Evolutionary conservation across 2,329 filamentous ascomycete species (phyloP).

Genomic region (Ophiostoma quercus): DNA sequence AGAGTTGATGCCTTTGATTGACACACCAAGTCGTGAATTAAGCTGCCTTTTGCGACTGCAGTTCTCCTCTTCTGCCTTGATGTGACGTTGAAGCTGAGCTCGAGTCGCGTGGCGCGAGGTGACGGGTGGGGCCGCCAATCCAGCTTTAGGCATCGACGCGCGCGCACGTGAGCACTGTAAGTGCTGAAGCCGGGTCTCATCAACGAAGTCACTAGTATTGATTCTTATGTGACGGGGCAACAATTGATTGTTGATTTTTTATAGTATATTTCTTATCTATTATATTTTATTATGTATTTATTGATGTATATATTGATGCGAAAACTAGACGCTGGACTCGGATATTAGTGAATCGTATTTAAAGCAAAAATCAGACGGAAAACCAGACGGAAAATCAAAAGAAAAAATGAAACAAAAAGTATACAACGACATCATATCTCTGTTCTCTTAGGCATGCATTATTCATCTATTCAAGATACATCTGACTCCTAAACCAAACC

Average conservation of each 20-base stretch:
- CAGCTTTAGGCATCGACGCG: constrained; percentile 21
- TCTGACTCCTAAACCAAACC: no score
- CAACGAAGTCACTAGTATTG: neutral
- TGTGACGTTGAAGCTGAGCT: constrained; percentile 8
- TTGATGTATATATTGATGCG: no score
- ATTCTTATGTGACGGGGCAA: neutral
- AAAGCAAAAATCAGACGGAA: no score
- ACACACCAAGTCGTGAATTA: neutral
- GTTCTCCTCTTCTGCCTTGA: neutral
- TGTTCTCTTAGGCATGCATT: no score
- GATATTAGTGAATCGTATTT: no score
- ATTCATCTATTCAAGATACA: no score
- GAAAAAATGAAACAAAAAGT: no score
- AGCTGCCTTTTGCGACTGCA: neutral
- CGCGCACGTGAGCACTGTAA: constrained; percentile 20
- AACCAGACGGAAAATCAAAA: no score
- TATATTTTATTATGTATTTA: no score
- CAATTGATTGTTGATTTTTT: no score
- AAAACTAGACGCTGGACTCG: no score
- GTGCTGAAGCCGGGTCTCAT: neutral
- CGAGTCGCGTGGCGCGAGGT: constrained; percentile 16
- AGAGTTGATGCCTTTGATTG: neutral
- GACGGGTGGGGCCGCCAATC: neutral
- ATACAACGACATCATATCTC: no score
- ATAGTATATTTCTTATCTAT: neutral